Evolutionary conservation across 768 basidiomycete genomes (phyloP).

Genomic region (Pulveroboletus sp.): DNA sequence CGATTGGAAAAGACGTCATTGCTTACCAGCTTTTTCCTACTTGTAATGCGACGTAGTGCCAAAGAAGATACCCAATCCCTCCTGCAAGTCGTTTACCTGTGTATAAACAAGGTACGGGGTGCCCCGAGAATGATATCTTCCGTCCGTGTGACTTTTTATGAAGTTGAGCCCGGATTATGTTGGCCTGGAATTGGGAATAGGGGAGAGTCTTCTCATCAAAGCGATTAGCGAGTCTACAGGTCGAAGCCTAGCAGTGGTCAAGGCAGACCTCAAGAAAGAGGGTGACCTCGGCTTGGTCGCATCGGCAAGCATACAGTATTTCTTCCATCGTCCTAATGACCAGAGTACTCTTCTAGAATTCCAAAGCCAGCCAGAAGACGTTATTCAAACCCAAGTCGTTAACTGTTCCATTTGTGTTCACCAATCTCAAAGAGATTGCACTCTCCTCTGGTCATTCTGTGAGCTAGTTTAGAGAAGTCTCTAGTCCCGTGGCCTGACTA

Average conservation of each 20-base stretch:
- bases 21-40: conserved; percentile 83
- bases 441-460: conserved; percentile 82
- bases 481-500: background rate
- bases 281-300: conserved; percentile 96
- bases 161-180: conserved; percentile 94
- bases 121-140: background rate
- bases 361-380: conserved; percentile 89
- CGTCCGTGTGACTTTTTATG: conserved; percentile 1
- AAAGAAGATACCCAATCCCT: conserved; percentile 72
- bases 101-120: conserved; percentile 84
- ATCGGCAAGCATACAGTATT: conserved; percentile 54
- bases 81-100: conserved; percentile 89
- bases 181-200: conserved; percentile 94
- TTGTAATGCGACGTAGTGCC: conserved; percentile 85
- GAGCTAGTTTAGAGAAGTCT: conserved; percentile 17
- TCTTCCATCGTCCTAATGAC: background rate
- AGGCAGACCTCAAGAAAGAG: conserved; percentile 89
- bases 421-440: conserved; percentile 88
- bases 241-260: conserved; percentile 77
- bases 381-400: conserved; percentile 92
- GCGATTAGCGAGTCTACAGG: conserved; percentile 95
- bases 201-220: conserved; percentile 91
- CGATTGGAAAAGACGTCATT: conserved; percentile 89
- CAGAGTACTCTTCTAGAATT: conserved; percentile 55
- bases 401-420: conserved; percentile 86